phyloP scores from a whole-genome alignment of 305 asterid species.

The Fraxinus baroniana region DNA sequence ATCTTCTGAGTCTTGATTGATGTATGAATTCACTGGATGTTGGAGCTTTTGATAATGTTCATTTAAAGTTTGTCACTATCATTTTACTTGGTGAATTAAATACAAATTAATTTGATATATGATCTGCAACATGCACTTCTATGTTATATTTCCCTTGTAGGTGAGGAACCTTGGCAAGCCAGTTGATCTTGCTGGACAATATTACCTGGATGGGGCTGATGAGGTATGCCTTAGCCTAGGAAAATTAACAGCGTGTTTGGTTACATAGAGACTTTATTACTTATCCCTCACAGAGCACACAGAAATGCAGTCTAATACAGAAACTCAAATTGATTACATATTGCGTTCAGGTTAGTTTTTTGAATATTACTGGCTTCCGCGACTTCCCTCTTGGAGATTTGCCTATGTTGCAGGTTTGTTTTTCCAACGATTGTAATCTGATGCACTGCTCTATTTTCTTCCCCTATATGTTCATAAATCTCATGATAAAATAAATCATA shows the following conservation, averaged over 20 bases:
- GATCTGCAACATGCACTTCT: neutral
- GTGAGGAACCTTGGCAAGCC: slow-evolving; percentile 99
- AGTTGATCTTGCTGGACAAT: slow-evolving; percentile 88
- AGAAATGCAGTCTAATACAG: neutral
- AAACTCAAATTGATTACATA: slow-evolving; percentile 1
- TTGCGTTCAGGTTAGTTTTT: slow-evolving; percentile 70
- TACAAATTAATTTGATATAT: neutral
- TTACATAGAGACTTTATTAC: neutral
- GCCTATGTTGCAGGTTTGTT: slow-evolving; percentile 88
- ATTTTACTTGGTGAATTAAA: slow-evolving; percentile 12
- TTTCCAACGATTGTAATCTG: neutral
- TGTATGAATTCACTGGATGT: neutral
- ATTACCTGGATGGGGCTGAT: slow-evolving; percentile 93
- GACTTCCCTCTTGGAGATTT: slow-evolving; percentile 95
- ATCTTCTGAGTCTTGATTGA: neutral
- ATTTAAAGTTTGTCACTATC: slow-evolving; percentile 4
- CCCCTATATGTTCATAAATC: neutral
- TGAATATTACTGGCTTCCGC: slow-evolving; percentile 92
- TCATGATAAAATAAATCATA: neutral
- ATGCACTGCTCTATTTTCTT: slow-evolving; percentile 9
- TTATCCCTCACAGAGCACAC: neutral
- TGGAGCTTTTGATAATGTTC: neutral
- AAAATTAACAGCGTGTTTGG: neutral
- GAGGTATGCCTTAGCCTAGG: slow-evolving; percentile 54
- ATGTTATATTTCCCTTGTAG: slow-evolving; percentile 37